Percentiles rank a stretch among this genome's conserved stretches.
These are phyloP conservation scores for Solanum clarkiae DNA, from an alignment of 257 asterid species.

Conservation along the genomic window DNA sequence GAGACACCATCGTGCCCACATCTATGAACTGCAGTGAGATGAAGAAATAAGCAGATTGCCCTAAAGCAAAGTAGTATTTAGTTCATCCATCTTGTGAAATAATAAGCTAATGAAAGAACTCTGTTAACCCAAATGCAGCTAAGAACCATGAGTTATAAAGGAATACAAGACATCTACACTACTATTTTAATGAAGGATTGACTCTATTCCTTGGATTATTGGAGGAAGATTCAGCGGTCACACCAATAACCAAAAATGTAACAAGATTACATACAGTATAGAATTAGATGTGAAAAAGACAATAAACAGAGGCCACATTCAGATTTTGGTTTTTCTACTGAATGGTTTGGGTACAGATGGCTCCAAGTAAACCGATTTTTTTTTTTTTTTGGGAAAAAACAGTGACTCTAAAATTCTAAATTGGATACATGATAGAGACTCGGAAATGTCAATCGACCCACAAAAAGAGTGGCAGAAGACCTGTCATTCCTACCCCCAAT, in stretches of 20 bases:
- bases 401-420: background rate
- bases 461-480: background rate
- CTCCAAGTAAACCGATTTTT: background rate
- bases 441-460: background rate
- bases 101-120: background rate
- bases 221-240: background rate
- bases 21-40: conserved; percentile 60
- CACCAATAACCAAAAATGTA: background rate
- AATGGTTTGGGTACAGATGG: background rate
- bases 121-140: background rate
- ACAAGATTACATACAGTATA: background rate
- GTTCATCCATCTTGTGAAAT: background rate
- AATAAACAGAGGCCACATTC: background rate
- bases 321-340: background rate
- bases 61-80: background rate
- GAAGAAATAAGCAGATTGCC: background rate
- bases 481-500: background rate
- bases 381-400: background rate
- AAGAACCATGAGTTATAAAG: background rate
- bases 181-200: background rate
- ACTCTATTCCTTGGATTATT: background rate
- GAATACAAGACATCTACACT: background rate
- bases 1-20: conserved; percentile 95
- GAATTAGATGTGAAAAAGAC: background rate
- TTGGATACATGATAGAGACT: background rate